These are phyloP conservation scores for Cafeteria roenbergensis DNA, from an alignment of 108 stramenopile species.

Conservation along the genomic window DNA sequence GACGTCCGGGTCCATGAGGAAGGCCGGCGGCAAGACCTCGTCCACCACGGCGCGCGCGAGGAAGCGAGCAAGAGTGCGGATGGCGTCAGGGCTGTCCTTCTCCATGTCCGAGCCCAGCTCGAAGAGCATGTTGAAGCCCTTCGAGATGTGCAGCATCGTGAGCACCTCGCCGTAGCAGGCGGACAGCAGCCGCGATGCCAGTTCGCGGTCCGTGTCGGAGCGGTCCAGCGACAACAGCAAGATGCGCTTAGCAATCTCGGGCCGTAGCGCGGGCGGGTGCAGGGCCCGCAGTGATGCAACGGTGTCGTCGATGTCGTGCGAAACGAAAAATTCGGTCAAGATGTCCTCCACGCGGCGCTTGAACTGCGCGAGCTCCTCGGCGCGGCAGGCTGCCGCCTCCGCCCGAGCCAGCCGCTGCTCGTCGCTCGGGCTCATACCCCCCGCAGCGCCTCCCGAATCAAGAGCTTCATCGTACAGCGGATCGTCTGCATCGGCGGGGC, in stretches of 20 bases:
- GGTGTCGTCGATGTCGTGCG: constrained; percentile 19
- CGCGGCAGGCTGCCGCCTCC: no score
- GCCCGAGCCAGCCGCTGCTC: no score
- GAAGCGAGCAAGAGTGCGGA: constrained; percentile 62
- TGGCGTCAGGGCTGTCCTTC: constrained; percentile 73
- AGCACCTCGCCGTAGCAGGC: constrained; percentile 65
- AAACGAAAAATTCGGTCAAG: constrained; percentile 4
- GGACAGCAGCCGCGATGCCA: constrained; percentile 60
- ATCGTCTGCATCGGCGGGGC: no score
- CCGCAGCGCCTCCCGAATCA: no score
- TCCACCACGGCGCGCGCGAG: constrained; percentile 82
- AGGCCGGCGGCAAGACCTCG: constrained; percentile 82
- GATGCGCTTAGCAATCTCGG: constrained; percentile 59
- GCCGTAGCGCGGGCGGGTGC: constrained; percentile 16
- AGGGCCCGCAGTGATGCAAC: constrained; percentile 10
- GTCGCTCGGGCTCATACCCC: no score
- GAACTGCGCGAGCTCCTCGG: constrained; percentile 11
- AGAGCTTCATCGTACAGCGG: no score
- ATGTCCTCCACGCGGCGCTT: background rate
- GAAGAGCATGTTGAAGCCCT: constrained; percentile 67
- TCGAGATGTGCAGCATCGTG: constrained; percentile 54
- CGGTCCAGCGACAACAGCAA: constrained; percentile 61
- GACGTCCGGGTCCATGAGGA: constrained; percentile 71
- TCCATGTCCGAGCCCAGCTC: constrained; percentile 65
- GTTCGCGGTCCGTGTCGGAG: constrained; percentile 64